These are phyloP conservation scores for Ormosia emarginata DNA, from an alignment of 306 rosid species.

Conservation along the genomic window DNA sequence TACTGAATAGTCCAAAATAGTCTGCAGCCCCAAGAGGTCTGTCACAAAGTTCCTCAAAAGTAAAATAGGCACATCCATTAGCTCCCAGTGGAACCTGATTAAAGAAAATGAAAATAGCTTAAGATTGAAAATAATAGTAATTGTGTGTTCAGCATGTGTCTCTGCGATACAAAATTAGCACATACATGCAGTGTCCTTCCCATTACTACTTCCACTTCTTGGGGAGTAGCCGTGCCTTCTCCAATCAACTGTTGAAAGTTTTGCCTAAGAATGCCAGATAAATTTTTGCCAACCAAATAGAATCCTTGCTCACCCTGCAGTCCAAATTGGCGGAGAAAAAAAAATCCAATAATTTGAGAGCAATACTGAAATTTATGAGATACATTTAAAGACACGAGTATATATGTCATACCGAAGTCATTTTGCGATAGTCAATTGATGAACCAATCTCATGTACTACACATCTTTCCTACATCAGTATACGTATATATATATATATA, in stretches of 20 bases:
- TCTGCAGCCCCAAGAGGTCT: constrained; percentile 95
- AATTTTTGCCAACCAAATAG: constrained; percentile 73
- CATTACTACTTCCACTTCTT: constrained; percentile 88
- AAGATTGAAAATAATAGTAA: not conserved
- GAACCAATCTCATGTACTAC: constrained; percentile 88
- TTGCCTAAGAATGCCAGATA: constrained; percentile 54
- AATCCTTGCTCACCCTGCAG: constrained; percentile 80
- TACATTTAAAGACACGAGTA: not conserved
- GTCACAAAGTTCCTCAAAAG: constrained; percentile 89
- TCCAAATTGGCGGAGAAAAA: constrained; percentile 21
- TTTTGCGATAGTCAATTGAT: constrained; percentile 75
- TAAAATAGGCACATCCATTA: constrained; percentile 82
- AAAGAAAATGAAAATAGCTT: constrained; percentile 8
- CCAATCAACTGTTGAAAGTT: constrained; percentile 75
- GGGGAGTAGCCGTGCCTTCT: constrained; percentile 50
- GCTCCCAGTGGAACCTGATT: constrained; percentile 82
- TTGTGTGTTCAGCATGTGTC: not conserved
- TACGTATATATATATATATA: constrained; percentile 29
- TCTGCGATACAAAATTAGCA: not conserved
- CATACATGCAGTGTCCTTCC: constrained; percentile 79
- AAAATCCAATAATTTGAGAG: constrained; percentile 7
- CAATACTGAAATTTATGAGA: not conserved
- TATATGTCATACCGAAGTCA: constrained; percentile 72
- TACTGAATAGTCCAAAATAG: constrained; percentile 92
- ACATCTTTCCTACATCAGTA: constrained; percentile 78